Conservation (phyloP, 2,329 filamentous ascomycete genomes). For the Phialophora tarda region DNA sequence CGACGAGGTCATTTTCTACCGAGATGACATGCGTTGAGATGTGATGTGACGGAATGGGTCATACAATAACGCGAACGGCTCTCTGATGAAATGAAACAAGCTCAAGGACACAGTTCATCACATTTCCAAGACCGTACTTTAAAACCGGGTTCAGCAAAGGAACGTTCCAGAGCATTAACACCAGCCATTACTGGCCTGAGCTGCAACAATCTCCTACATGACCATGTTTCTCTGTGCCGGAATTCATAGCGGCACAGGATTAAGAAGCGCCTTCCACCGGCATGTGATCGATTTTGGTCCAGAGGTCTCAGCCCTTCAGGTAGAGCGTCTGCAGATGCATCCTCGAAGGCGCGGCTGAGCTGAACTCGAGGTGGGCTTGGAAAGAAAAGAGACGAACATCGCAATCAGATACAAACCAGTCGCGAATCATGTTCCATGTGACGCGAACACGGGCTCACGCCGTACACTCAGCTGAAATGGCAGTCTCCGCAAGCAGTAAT, state of each 20-base stretch:
- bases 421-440: background rate
- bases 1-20: no score
- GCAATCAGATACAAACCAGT: background rate
- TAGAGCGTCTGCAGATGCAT: background rate
- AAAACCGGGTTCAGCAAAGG: background rate
- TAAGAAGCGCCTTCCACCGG: background rate
- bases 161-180: background rate
- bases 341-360: background rate
- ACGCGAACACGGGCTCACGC: background rate
- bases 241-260: background rate
- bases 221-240: background rate
- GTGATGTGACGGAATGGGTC: no score
- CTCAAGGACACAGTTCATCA: background rate
- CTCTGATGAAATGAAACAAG: background rate
- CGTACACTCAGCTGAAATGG: slow-evolving; percentile 3
- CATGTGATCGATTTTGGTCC: background rate
- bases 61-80: no score
- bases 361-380: background rate
- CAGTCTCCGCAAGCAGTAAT: background rate
- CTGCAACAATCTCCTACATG: background rate
- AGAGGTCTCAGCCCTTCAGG: background rate
- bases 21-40: no score
- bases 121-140: no score
- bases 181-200: background rate
- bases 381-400: background rate